phyloP scores from a whole-genome alignment of 192 early-diverging fungal species.

The Coemansia sp. region DNA sequence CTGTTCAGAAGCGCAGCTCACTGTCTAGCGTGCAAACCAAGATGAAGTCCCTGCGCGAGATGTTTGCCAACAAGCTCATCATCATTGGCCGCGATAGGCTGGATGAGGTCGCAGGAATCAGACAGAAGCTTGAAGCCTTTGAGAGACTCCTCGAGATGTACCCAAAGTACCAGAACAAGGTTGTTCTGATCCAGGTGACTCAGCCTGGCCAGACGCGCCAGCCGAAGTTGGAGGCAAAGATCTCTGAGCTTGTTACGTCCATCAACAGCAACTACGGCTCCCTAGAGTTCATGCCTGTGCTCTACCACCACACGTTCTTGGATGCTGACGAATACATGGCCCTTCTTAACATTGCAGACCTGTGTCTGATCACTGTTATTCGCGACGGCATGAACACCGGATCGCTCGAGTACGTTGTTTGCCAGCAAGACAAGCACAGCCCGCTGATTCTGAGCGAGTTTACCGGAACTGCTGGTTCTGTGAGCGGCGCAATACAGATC shows the following conservation, averaged over 20 bases:
- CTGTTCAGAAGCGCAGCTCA: conserved; percentile 65
- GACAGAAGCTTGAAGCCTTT: conserved; percentile 94
- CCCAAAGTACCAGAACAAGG: conserved; percentile 90
- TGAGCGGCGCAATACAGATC: conserved; percentile 79
- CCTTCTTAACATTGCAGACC: conserved; percentile 87
- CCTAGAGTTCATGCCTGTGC: conserved; percentile 93
- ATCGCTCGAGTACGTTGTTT: conserved; percentile 89
- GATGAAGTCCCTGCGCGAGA: conserved; percentile 73
- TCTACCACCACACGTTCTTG: conserved; percentile 86
- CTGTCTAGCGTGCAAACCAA: conserved; percentile 69
- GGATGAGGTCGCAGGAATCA: conserved; percentile 90
- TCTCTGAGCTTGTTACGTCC: conserved; percentile 87
- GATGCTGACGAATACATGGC: conserved; percentile 96
- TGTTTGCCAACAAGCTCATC: conserved; percentile 86
- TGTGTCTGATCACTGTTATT: conserved; percentile 85
- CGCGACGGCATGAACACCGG: conserved; percentile 99
- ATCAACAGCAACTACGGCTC: conserved; percentile 95
- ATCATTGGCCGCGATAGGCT: conserved; percentile 96
- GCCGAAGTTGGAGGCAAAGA: conserved; percentile 72
- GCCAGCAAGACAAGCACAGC: conserved; percentile 81
- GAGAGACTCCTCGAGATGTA: conserved; percentile 86
- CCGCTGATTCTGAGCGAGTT: conserved; percentile 95
- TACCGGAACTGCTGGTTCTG: conserved; percentile 90
- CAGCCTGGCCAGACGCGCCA: conserved; percentile 74
- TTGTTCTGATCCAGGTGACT: conserved; percentile 94